Evolutionary conservation across 1,284 basidiomycete genomes (phyloP), one percentile per base, ranked within the genome.

Genomic region (Grifola frondosa): DNA sequence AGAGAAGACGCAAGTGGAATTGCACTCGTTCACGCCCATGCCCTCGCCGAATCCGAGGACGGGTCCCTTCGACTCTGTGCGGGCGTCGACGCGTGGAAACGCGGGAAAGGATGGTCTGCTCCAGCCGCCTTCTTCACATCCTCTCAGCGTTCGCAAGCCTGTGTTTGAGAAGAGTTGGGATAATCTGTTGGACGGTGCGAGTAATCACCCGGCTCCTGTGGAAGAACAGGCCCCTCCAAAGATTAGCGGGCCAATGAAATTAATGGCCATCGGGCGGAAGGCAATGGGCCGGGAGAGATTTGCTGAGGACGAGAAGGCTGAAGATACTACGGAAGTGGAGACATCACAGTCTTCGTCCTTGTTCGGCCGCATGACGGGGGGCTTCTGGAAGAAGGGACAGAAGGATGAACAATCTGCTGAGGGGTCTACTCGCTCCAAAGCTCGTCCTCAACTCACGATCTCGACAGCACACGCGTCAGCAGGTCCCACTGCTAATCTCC

Each of bases 11-110:
- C 50, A 61, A 28, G 46, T 45, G 10, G 46, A 58, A n/a, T 50
- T 76, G 21, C 69, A 68, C 7, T 71, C 73, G 19, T 79, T 79
- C 43, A 73, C 75, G 13, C 76, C 78, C 3, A 63, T 80, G 45
- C 70, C 75, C 3, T 71, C 70, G 24, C 48, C 58, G 12, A 42
- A 49, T 7, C 70, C 69, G 8, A 61, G 58, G 37, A 58, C 63
- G 1, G 68, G 68, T 22, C 62, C 68, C 33, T 68, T 75, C 53
- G 69, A 66, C 42, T 65, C 67, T 4, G 71, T 75, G 16, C 57
- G 64, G 53, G 40, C 64, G 62, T 56, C 58, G 2, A 37, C 48
- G 4, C 39, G 58, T 63, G 19, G 58, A 52, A 40, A 65, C 65
- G 21, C 37, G 24, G 26, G 28, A 11, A 44, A 45, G 15, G 40